phyloP scores from a whole-genome alignment of 2,329 filamentous ascomycete genomes.

The Pseudovirgaria hyperparasitica region DNA sequence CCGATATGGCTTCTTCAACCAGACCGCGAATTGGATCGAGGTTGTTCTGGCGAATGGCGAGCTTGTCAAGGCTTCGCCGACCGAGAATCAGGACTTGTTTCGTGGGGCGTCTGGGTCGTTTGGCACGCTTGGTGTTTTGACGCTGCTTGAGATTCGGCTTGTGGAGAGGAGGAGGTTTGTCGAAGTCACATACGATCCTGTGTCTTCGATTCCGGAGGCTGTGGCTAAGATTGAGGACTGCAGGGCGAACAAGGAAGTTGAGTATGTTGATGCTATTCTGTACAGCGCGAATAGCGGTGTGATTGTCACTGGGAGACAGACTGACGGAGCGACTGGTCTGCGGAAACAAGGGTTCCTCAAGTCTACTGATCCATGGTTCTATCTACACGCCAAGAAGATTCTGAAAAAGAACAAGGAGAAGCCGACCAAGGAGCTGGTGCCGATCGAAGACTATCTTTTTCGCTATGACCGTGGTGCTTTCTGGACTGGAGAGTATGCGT shows the following conservation, averaged over 20 bases:
- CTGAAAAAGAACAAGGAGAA: conserved; percentile 10
- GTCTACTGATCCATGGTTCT: conserved; percentile 58
- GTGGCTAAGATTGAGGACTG: conserved; percentile 37
- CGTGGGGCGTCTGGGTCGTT: conserved; percentile 45
- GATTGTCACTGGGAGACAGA: conserved; percentile 48
- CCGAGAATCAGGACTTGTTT: conserved; percentile 43
- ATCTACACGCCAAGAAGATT: conserved; percentile 45
- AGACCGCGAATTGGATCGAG: conserved; percentile 48
- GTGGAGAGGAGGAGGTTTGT: conserved; percentile 44
- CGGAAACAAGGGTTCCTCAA: conserved; percentile 38
- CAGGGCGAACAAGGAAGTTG: conserved; percentile 29
- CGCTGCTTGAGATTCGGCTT: conserved; percentile 46
- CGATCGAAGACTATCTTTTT: conserved; percentile 43
- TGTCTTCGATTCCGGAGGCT: conserved; percentile 36
- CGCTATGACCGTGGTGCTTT: conserved; percentile 53
- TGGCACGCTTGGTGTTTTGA: conserved; percentile 49
- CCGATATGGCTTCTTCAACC: conserved; percentile 52
- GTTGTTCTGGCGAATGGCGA: conserved; percentile 49
- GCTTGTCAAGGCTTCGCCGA: conserved; percentile 37
- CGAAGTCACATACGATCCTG: conserved; percentile 47
- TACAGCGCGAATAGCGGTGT: conserved; percentile 44
- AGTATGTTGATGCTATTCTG: conserved; percentile 61
- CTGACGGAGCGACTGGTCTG: conserved; percentile 30
- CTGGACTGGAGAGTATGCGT: conserved; percentile 50
- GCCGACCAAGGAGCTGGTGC: conserved; percentile 26